Base-by-base conservation (phyloP, 495 filamentous ascomycete genomes). In the Penicillium daleae region DNA sequence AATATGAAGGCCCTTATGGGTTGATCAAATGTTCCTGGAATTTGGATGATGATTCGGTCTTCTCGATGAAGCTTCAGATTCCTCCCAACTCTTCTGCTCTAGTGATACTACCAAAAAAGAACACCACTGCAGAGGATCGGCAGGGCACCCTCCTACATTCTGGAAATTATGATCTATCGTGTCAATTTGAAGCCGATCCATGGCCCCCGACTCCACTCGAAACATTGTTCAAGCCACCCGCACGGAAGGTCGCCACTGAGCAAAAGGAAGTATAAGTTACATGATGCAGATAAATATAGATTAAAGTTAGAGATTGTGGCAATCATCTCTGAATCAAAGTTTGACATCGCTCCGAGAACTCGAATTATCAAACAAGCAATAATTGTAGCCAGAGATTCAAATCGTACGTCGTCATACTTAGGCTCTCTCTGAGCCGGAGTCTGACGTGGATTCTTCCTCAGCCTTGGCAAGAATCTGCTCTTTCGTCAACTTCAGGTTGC, bases 401-500 rank as follows among this genome's bases (percentile, higher is more conserved):
- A 29, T 2, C 24, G 5, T 9, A 4, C 22, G 24, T 5, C 0
- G 10, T n/a, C 12, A 22, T 10, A 7, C 10, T 19, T 6, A 29
- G 12, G 6, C 37, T 19, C 33, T 21, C 6, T 24, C 24, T 2
- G 10, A 13, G 19, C 22, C 10, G 5, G 44, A 22, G n/a, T 59
- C 57, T 9, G 42, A 49, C 8, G 4, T 27, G 13, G 53, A 57
- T 27, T 64, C 39, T 4, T 61, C 61, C 48, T 81, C 77, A 0
- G 76, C 76, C 51, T 78, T 72, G 0, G 71, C 72, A 52, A 82
- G 62, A 48, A 73, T 83, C 68, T 86, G 83, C 57, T 80, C 68
- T 52, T 79, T 74, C 4, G 75, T 78, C 49, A 84, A 66, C 32
- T 63, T 76, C 17, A 77, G 78, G 57, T 83, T 79, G 15, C 78